Conservation (phyloP, 1,284 basidiomycete genomes). For the Trametes versicolor region DNA sequence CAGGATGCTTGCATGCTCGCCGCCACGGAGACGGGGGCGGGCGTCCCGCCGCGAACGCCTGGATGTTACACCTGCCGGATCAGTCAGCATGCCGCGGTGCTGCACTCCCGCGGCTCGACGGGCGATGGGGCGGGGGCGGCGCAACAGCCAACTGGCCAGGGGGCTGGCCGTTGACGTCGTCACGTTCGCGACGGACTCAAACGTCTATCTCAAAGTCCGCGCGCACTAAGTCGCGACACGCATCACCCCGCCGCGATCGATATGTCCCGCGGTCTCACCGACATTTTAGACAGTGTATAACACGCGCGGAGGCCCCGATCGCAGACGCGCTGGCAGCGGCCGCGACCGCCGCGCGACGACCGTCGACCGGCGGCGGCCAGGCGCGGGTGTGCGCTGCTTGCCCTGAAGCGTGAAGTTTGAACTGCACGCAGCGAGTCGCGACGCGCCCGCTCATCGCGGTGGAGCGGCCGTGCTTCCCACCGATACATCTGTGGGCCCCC, state of each 20-base stretch:
- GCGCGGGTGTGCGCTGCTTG: conserved; percentile 1
- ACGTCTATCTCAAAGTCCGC: neutral
- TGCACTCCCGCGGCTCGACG: neutral
- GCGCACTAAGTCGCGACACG: neutral
- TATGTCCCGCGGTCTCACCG: conserved; percentile 19
- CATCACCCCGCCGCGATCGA: conserved; percentile 3
- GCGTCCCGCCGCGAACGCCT: neutral
- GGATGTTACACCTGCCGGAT: conserved; percentile 1
- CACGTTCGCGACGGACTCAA: neutral
- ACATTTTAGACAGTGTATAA: neutral
- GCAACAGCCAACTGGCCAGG: neutral
- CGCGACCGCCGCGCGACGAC: neutral
- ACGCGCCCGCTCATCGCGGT: neutral
- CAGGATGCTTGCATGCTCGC: neutral
- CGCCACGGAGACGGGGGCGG: neutral
- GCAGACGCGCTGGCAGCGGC: neutral
- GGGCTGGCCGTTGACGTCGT: neutral
- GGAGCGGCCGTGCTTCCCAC: neutral
- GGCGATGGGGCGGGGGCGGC: neutral
- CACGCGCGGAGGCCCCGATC: neutral
- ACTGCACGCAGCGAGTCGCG: neutral
- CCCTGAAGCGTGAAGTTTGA: conserved; percentile 11
- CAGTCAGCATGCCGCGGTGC: neutral
- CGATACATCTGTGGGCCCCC: neutral
- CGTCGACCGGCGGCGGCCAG: conserved; percentile 8